Base-by-base conservation (phyloP, 1,284 basidiomycete genomes). In the Rhodotorula sp. region DNA sequence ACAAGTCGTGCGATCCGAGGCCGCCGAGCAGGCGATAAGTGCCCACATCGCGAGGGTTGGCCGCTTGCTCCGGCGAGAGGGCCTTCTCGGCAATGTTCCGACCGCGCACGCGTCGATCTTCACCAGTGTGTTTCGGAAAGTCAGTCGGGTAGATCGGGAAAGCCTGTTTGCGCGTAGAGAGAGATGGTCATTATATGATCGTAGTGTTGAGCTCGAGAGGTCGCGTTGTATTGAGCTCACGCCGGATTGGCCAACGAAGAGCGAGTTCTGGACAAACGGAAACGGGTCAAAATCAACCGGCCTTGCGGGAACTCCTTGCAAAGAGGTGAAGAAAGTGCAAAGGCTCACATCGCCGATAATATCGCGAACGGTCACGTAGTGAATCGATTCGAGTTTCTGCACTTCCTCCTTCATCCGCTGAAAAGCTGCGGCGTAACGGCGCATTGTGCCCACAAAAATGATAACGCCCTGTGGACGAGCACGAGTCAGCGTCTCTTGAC, bases 401-500 rank as follows among this genome's bases (percentile, higher is more conserved):
- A 83, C 76, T 24, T 78, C 74, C 62, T 82, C 74, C 66, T 80
- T 80, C 56, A 81, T 77, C 18, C 78, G 73, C 44, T 77, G 59
- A 60, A 80, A 81, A 4, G 82, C 82, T 3, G 75, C 71, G 3
- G 82, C 80, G 65, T 81, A 83, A 15, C 82, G 75, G 48, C 82
- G 74, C 82, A 82, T 83, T 68, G 81, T 81, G 8, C 81, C 82
- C 12, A 83, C 79, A 69, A 80, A 80, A 20, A 80, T 64, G 7
- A 78, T 70, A 24, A 78, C 77, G 37, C 4, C 18, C 53, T 26
- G 48, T 29, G 24, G 3, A 1, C 22, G 26, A 30, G 46, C 2
- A 17, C 6, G 24, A 3, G 37, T 58, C 24, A 53, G 54, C 46
- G 5, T 6, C 4, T 24, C 10, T 26, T 26, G 42, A n/a, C n/a